Base-by-base conservation (phyloP, 1,139 yeast genomes). In the Nadsonia commutata region DNA sequence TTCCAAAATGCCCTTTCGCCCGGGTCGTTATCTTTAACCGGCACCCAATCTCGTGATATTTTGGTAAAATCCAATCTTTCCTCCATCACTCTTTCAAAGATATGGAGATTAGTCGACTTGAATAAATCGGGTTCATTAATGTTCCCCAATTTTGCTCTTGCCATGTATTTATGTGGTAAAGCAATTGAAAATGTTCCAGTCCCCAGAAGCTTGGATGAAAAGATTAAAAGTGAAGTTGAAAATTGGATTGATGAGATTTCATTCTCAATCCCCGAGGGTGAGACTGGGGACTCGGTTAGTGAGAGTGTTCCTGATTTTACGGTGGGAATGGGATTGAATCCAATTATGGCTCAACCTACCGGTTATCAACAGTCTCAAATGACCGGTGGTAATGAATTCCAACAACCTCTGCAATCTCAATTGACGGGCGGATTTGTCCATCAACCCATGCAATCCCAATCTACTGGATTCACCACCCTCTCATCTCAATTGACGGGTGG, bases 61-160 rank as follows among this genome's bases (percentile, higher is more conserved):
- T 68, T 90, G 52, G 68, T 85, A 65, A 75, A 88, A 52, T 86
- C 96, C 0, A 83, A 85, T 3, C 69, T 90, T 46, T 66, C 75
- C 36, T 85, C 95, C 1, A 74, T 76, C 31, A 74, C 80, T 23
- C 68, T 90, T 54, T 94, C 94, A 2, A 84, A 80, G 51, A 80
- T 90, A 47, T 90, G 98, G 98, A 76, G 82, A 27, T 67, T 90
- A 50, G 74, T 95, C 20, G 98, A 90, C 57, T 80, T 94, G 2
- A 82, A 80, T 54, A 80, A 78, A 54, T 78, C 94, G 3, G 97
- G 97, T 1, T 72, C 78, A 40, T 70, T 90, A 47, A 64, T 90
- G 50, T 90, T 88, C 56, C 98, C 98, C 0, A 97, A 90, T 59
- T 90, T 90, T 66, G 95, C 95, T 11, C 69, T 88, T 53, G 94